Conservation (phyloP, 1,139 yeast genomes). For the Debaryomyces fabryi region DNA sequence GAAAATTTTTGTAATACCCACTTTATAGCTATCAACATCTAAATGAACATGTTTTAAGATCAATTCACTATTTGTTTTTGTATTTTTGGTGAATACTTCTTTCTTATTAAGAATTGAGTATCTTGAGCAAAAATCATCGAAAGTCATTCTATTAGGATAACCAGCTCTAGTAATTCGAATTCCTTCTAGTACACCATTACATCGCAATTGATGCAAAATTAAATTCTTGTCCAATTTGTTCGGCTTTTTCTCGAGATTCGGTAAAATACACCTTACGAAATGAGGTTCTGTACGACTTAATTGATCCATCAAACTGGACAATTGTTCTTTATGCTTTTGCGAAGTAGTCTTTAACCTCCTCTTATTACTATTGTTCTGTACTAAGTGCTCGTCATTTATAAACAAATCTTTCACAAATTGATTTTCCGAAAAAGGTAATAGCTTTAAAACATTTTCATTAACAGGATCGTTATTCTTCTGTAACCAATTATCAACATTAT, state of each 20-base stretch:
- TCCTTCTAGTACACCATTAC: conserved; percentile 98
- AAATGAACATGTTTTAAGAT: conserved; percentile 64
- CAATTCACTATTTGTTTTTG: conserved; percentile 67
- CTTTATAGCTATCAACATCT: conserved; percentile 67
- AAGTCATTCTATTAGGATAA: conserved; percentile 88
- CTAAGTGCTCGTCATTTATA: conserved; percentile 24
- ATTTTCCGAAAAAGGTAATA: conserved; percentile 60
- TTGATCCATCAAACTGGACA: conserved; percentile 70
- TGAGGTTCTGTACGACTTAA: conserved; percentile 88
- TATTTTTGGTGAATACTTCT: conserved; percentile 50
- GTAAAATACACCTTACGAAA: conserved; percentile 93
- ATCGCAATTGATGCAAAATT: conserved; percentile 86
- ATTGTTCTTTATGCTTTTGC: conserved; percentile 82
- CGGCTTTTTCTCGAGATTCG: conserved; percentile 77
- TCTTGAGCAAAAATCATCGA: conserved; percentile 75
- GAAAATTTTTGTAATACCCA: conserved; percentile 85
- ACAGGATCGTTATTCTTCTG: conserved; percentile 95
- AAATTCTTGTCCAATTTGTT: conserved; percentile 71
- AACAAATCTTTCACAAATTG: conserved; percentile 42
- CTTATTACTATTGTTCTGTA: conserved; percentile 15
- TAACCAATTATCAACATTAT: conserved; percentile 89
- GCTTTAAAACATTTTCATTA: conserved; percentile 68
- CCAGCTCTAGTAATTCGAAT: conserved; percentile 97
- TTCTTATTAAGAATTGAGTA: conserved; percentile 64
- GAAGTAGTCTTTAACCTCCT: conserved; percentile 76